Evolutionary conservation across 2,329 filamentous ascomycete genomes (phyloP).

Genomic region (Coniella lustricola): DNA sequence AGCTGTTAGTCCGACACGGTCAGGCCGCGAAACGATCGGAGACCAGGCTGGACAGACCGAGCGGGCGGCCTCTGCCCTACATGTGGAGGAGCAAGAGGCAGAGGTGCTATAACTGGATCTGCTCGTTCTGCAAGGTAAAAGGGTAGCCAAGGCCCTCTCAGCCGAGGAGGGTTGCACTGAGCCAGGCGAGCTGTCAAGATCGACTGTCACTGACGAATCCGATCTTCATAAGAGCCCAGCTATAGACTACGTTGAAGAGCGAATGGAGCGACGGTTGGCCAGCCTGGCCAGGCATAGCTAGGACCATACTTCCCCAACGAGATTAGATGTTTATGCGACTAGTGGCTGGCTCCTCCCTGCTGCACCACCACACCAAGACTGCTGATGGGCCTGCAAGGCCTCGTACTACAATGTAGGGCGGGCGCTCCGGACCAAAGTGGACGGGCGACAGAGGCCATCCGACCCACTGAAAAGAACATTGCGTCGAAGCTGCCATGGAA

Average conservation of each 20-base stretch:
- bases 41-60: conserved; percentile 10
- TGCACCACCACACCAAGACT: not conserved
- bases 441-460: conserved; percentile 6
- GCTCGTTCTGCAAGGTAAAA: conserved; percentile 5
- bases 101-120: not conserved
- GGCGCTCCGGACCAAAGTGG: conserved; percentile 22
- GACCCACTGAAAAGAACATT: conserved; percentile 36
- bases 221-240: conserved; percentile 31
- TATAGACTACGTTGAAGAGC: conserved; percentile 28
- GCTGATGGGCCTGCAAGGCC: not conserved
- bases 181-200: conserved; percentile 25
- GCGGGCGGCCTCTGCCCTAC: conserved; percentile 12
- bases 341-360: conserved; percentile 13
- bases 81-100: not conserved
- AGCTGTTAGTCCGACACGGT: not conserved
- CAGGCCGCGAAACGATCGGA: conserved; percentile 6
- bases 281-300: conserved; percentile 28
- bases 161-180: conserved; percentile 14
- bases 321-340: conserved; percentile 36
- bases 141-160: conserved; percentile 3
- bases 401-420: conserved; percentile 22
- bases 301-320: conserved; percentile 39
- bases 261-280: conserved; percentile 20
- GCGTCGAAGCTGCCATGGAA: conserved; percentile 31
- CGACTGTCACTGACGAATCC: conserved; percentile 15